Percentiles rank a stretch among this genome's conserved stretches.
phyloP scores from a whole-genome alignment of 768 basidiomycete species.

The Lactarius vividus region DNA sequence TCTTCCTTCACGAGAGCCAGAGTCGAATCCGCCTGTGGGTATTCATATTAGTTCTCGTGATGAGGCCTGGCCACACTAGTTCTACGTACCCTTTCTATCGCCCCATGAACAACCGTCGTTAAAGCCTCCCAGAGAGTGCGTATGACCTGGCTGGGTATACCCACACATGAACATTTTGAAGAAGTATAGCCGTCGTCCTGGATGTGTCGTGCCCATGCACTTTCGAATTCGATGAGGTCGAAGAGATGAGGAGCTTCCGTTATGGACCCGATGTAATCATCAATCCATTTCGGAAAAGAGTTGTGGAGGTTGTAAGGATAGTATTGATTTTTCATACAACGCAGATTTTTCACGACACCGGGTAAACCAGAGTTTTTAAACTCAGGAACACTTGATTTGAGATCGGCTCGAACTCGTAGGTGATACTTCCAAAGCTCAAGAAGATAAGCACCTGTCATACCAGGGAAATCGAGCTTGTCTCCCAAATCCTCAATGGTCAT shows the following conservation, averaged over 20 bases:
- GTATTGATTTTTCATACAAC: too few species aligned
- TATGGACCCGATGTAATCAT: constrained; percentile 1
- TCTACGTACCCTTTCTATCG: not conserved
- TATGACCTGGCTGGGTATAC: not conserved
- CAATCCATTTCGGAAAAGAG: not conserved
- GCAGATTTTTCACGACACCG: not conserved
- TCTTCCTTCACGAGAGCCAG: not conserved
- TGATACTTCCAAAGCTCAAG: not conserved
- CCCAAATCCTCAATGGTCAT: not conserved
- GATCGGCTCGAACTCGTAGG: not conserved
- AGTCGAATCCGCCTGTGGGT: not conserved
- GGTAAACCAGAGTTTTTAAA: not conserved
- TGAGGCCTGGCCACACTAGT: not conserved
- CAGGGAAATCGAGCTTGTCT: not conserved
- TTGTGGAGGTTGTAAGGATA: too few species aligned
- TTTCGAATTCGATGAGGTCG: constrained; percentile 6
- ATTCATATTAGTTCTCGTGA: not conserved
- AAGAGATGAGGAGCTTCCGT: not conserved
- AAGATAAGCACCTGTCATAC: not conserved
- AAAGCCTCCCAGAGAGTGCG: not conserved
- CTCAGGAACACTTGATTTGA: not conserved
- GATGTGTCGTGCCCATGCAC: not conserved
- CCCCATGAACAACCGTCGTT: not conserved
- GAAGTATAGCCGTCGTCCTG: not conserved
- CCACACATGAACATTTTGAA: constrained; percentile 1